Conservation (phyloP, 257 asterid species). For the Solanum lignicaule region DNA sequence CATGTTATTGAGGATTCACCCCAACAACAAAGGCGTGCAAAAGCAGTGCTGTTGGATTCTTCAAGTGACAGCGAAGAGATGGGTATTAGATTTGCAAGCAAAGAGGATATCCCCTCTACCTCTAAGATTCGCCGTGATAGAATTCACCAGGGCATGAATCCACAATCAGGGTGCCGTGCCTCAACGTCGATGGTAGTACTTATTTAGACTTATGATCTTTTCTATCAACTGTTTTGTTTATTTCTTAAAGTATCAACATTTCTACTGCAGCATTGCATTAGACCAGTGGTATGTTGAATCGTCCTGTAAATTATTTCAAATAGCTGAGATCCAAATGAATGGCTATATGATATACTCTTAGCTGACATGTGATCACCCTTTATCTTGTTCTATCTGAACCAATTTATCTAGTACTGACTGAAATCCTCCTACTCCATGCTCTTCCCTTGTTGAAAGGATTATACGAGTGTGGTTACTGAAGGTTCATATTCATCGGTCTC, state of each 20-base stretch:
- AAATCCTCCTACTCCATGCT: neutral
- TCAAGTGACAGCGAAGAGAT: constrained; percentile 51
- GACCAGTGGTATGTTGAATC: neutral
- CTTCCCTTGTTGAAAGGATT: constrained; percentile 26
- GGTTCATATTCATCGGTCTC: constrained; percentile 38
- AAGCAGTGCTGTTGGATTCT: constrained; percentile 42
- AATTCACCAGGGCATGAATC: constrained; percentile 14
- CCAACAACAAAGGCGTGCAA: constrained; percentile 21
- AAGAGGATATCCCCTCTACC: constrained; percentile 11
- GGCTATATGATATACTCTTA: neutral
- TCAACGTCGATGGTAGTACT: constrained; percentile 35
- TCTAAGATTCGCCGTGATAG: constrained; percentile 14
- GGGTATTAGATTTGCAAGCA: constrained; percentile 10
- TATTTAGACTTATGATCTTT: neutral
- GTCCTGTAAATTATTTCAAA: neutral
- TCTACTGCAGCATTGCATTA: neutral
- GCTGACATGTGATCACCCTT: neutral
- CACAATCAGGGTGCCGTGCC: constrained; percentile 22
- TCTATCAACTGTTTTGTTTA: neutral
- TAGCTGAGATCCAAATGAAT: neutral
- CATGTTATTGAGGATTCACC: constrained; percentile 56
- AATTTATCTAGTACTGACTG: neutral
- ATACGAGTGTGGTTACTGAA: constrained; percentile 28
- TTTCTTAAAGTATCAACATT: neutral
- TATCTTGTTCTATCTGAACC: neutral